Evolutionary conservation across 2,329 filamentous ascomycete genomes (phyloP).

Genomic region (Cladosporium velox): DNA sequence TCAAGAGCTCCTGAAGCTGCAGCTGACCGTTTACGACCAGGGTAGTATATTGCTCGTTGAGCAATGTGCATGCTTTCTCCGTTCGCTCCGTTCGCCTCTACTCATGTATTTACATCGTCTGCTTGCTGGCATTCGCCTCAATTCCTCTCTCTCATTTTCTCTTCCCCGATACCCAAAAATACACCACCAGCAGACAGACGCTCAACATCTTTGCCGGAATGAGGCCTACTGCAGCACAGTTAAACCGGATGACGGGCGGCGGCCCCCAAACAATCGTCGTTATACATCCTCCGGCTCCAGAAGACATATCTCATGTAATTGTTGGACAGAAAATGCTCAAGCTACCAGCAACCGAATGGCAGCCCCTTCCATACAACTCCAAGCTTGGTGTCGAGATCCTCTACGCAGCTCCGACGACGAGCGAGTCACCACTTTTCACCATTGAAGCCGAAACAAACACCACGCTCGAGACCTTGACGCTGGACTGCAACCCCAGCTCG

Average conservation of each 20-base stretch:
- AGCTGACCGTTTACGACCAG: constrained; percentile 4
- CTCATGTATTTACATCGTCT: constrained; percentile 1
- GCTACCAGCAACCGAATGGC: not conserved
- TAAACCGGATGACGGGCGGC: not conserved
- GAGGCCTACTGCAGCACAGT: not conserved
- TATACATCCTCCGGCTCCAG: not conserved
- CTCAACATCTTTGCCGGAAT: not conserved
- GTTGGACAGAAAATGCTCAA: not conserved
- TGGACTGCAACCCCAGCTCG: not conserved
- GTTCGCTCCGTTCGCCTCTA: not conserved
- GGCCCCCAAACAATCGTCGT: not conserved
- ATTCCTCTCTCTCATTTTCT: not conserved
- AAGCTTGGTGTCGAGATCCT: not conserved
- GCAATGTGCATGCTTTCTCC: not conserved
- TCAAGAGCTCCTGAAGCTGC: constrained; percentile 1
- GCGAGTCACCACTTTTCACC: not conserved
- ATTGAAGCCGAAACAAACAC: not conserved
- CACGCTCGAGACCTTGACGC: not conserved
- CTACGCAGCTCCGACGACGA: not conserved
- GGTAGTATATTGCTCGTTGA: not conserved
- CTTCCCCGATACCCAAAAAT: not conserved
- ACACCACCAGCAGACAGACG: not conserved
- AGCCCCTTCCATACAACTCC: not conserved
- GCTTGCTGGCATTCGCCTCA: not conserved
- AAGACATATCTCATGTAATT: not conserved